Evolutionary conservation across 495 filamentous ascomycete genomes (phyloP).

Genomic region (Pyrenula aspistea): DNA sequence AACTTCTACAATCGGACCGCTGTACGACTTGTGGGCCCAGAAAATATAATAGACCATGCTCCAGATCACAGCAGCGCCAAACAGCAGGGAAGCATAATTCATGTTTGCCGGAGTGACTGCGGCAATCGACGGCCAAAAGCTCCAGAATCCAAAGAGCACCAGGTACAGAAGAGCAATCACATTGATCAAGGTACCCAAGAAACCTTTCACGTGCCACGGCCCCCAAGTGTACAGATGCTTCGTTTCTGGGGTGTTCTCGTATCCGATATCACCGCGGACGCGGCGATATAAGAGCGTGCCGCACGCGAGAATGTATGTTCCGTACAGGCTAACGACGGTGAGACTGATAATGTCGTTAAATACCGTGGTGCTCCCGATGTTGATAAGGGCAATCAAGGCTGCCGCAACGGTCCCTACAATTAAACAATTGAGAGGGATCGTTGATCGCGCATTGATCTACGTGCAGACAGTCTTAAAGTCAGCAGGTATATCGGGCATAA

Average conservation of each 20-base stretch:
- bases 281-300: slow-evolving; percentile 36
- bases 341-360: slow-evolving; percentile 34
- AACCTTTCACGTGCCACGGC: slow-evolving; percentile 25
- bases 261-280: slow-evolving; percentile 20
- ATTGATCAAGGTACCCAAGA: slow-evolving; percentile 27
- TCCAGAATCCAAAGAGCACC: slow-evolving; percentile 25
- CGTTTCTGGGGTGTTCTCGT: slow-evolving; percentile 8
- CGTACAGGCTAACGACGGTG: slow-evolving; percentile 26
- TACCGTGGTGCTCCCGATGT: slow-evolving; percentile 31
- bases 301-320: slow-evolving; percentile 30
- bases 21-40: slow-evolving; percentile 27
- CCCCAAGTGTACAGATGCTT: slow-evolving; percentile 25
- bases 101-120: slow-evolving; percentile 20
- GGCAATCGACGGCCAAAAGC: slow-evolving; percentile 30
- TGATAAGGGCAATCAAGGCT: slow-evolving; percentile 27
- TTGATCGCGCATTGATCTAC: slow-evolving; percentile 18
- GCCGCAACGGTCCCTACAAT: slow-evolving; percentile 24
- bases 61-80: slow-evolving; percentile 30
- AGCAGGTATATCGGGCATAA: not conserved
- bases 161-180: slow-evolving; percentile 12
- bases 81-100: slow-evolving; percentile 31
- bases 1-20: slow-evolving; percentile 25
- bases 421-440: slow-evolving; percentile 23
- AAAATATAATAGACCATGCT: slow-evolving; percentile 27
- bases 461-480: not conserved